phyloP scores from a whole-genome alignment of 129 eudicot genomes.

The Helianthus tuberosus region DNA sequence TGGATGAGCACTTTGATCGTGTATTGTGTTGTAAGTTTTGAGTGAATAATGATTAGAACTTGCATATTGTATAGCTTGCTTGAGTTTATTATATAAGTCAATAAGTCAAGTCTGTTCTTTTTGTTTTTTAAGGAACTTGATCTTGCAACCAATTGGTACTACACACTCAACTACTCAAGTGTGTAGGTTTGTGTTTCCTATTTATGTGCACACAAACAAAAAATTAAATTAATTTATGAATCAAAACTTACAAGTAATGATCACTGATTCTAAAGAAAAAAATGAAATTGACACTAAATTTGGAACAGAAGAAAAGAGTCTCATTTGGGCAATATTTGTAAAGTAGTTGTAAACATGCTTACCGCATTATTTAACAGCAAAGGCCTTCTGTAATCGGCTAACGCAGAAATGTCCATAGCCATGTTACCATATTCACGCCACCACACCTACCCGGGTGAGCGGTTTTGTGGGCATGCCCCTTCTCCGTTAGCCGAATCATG shows the following conservation, averaged over 20 bases:
- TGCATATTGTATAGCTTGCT: slow-evolving; percentile 17
- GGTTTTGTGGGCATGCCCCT: too few relatives aligned
- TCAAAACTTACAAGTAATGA: neutral
- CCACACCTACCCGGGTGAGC: too few relatives aligned
- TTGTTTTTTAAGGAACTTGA: neutral
- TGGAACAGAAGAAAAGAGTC: too few relatives aligned
- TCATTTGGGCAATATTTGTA: too few relatives aligned
- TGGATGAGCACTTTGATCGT: slow-evolving; percentile 21
- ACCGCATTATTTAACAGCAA: too few relatives aligned
- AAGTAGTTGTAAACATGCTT: too few relatives aligned
- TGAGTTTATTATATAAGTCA: slow-evolving; percentile 7
- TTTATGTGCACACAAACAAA: neutral
- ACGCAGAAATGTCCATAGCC: too few relatives aligned
- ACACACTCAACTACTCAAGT: neutral
- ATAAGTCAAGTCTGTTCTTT: neutral
- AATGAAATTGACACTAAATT: too few relatives aligned
- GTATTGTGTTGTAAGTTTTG: slow-evolving; percentile 14
- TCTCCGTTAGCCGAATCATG: too few relatives aligned
- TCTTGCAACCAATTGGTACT: neutral
- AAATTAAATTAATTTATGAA: neutral
- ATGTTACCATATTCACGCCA: too few relatives aligned
- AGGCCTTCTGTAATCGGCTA: too few relatives aligned
- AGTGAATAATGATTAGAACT: slow-evolving; percentile 18
- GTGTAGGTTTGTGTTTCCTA: neutral
- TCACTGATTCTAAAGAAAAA: too few relatives aligned